phyloP scores from a whole-genome alignment of 2,329 filamentous ascomycete genomes.

The Exserohilum rostratum region DNA sequence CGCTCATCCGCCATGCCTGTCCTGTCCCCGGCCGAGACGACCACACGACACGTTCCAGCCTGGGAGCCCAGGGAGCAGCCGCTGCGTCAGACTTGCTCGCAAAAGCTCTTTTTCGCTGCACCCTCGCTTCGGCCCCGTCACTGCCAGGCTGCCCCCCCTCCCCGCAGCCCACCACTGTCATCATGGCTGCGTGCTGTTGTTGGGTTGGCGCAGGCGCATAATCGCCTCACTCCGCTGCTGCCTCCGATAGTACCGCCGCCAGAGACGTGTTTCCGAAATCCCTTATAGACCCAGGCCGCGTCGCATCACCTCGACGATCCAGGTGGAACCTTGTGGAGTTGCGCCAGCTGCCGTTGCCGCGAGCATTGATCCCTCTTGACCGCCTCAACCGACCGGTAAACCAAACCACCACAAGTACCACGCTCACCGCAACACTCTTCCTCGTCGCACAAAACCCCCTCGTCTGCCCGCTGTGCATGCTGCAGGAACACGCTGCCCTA shows the following conservation, averaged over 20 bases:
- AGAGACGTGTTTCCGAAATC: background rate
- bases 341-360: conserved; percentile 29
- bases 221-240: conserved; percentile 36
- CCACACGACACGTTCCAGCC: conserved; percentile 19
- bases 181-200: conserved; percentile 22
- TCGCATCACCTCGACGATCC: conserved; percentile 17
- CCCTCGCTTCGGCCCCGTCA: conserved; percentile 20
- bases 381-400: conserved; percentile 27
- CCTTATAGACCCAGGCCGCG: conserved; percentile 13
- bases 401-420: conserved; percentile 21
- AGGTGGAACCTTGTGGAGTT: conserved; percentile 34
- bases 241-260: conserved; percentile 12
- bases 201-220: conserved; percentile 7
- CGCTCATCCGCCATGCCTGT: conserved; percentile 28
- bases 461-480: conserved; percentile 28
- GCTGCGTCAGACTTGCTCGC: conserved; percentile 26
- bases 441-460: conserved; percentile 30
- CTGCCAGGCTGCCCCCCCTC: conserved; percentile 18
- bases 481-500: conserved; percentile 23
- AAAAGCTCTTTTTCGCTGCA: too few species aligned
- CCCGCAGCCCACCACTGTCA: conserved; percentile 26
- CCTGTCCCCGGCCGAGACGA: conserved; percentile 27
- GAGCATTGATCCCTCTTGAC: conserved; percentile 40
- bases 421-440: conserved; percentile 15
- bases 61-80: conserved; percentile 23